Evolutionary conservation across 495 filamentous ascomycete genomes (phyloP), one percentile per base, ranked within the genome.

Genomic region (Immersiella caudata): DNA sequence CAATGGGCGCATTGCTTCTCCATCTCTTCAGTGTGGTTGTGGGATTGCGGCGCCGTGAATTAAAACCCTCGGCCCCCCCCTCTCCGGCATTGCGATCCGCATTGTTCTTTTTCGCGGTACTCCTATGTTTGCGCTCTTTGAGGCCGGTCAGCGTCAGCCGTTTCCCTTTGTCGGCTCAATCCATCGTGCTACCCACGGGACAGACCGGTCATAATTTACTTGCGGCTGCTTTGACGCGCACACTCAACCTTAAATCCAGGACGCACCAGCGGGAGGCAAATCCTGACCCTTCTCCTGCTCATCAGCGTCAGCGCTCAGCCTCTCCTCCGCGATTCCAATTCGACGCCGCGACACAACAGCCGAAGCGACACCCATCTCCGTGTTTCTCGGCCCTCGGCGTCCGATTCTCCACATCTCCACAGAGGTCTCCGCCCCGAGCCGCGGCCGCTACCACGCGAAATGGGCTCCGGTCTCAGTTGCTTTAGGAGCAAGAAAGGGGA

Each of bases 401-500:
- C 40, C 40, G 40, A 46, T 18, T 18, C 40, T 2, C 40, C 40
- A 18, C 52, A n/a, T 22, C 24, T 55, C 52, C 24, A 22, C 52
- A 22, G 7, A 3, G 24, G 52, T n/a, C 52, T 22, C 52, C 52
- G 52, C 52, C n/a, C 40, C 40, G 40, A 46, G 40, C 33, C 33
- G 33, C 6, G 40, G 40, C 16, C 40, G 40, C 40, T 6, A 18
- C 40, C 20, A 6, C 52, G 24, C 52, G n/a, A 55, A 22, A 55
- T 55, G 52, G 52, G 20, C 52, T 55, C 40, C 40, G 40, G 52
- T n/a, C 24, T 55, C 52, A 26, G 52, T 14, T 55, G 52, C 21
- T 55, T 55, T n/a, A 55, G 52, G 21, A 55, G 24, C 21, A 55
- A 55, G 52, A 55, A 55, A 12, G 52, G 20, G 20, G 24, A 55